Conservation (phyloP, 768 basidiomycete genomes). For the Termitomyces sp. region DNA sequence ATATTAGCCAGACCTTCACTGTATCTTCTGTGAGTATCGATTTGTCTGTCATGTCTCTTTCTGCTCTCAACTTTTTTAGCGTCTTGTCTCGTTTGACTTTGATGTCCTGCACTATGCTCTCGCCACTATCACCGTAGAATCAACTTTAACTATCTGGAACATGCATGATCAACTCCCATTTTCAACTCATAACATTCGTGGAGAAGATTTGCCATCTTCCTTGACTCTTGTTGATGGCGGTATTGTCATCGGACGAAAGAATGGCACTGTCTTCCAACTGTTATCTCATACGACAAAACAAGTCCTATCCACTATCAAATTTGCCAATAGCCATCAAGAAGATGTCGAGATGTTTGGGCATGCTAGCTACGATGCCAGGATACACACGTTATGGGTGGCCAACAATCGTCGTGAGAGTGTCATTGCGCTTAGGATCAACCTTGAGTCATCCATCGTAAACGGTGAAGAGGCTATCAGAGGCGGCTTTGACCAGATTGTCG, state of each 20-base stretch:
- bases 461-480: conserved; percentile 61
- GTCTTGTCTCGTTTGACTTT: conserved; percentile 81
- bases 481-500: conserved; percentile 77
- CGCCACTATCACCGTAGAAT: conserved; percentile 79
- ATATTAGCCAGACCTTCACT: conserved; percentile 62
- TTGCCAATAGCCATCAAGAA: conserved; percentile 63
- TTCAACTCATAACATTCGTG: conserved; percentile 69
- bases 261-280: conserved; percentile 81
- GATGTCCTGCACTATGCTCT: conserved; percentile 73
- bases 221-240: conserved; percentile 83
- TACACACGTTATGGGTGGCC: conserved; percentile 85
- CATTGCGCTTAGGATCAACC: conserved; percentile 71
- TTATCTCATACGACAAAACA: conserved; percentile 69
- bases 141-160: conserved; percentile 79
- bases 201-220: conserved; percentile 79
- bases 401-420: conserved; percentile 82
- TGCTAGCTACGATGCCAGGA: conserved; percentile 77
- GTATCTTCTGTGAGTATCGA: conserved; percentile 58
- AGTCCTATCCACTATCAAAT: conserved; percentile 75
- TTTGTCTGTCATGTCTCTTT: not conserved
- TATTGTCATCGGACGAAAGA: conserved; percentile 79
- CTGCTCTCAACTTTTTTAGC: conserved; percentile 31
- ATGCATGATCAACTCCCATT: conserved; percentile 73
- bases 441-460: conserved; percentile 54
- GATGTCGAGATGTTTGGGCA: conserved; percentile 88